These are phyloP conservation scores for Chlamydomonas urium DNA, from an alignment of 139 green algal species.

Conservation along the genomic window DNA sequence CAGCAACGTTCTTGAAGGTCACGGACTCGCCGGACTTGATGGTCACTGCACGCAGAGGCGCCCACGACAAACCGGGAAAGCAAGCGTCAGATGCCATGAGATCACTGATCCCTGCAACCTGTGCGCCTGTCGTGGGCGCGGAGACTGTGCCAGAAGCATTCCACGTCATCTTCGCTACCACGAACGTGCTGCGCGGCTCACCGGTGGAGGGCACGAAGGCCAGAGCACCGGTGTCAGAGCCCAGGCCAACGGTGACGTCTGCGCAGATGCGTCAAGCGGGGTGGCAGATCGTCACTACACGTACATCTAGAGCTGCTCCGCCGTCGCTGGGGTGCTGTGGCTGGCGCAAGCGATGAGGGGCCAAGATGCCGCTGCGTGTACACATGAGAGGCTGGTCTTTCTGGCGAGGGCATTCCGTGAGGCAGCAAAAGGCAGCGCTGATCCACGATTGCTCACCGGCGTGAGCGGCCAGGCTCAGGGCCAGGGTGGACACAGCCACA, in stretches of 20 bases:
- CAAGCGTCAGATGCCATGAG: not conserved
- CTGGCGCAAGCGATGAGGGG: not conserved
- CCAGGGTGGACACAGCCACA: slow-evolving; percentile 61
- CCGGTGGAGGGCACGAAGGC: slow-evolving; percentile 62
- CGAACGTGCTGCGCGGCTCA: not conserved
- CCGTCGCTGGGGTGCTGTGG: too few relatives aligned
- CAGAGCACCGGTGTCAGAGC: slow-evolving; percentile 68
- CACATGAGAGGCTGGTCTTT: not conserved
- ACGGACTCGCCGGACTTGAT: slow-evolving; percentile 77
- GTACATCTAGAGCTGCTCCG: not conserved
- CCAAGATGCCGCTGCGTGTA: not conserved
- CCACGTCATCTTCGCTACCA: not conserved
- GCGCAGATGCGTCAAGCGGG: not conserved
- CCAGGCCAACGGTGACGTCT: slow-evolving; percentile 74
- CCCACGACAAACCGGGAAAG: not conserved
- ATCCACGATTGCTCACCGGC: slow-evolving; percentile 22
- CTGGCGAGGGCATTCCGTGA: too few relatives aligned
- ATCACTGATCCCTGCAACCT: too few relatives aligned
- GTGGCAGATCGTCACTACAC: not conserved
- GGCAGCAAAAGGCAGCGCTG: not conserved
- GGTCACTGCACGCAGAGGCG: slow-evolving; percentile 37
- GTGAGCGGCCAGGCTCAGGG: slow-evolving; percentile 67
- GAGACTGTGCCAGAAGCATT: not conserved
- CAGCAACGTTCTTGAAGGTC: slow-evolving; percentile 80
- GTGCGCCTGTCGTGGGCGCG: not conserved